phyloP scores from a whole-genome alignment of 306 rosid species.

The Cotoneaster glaucophyllus region DNA sequence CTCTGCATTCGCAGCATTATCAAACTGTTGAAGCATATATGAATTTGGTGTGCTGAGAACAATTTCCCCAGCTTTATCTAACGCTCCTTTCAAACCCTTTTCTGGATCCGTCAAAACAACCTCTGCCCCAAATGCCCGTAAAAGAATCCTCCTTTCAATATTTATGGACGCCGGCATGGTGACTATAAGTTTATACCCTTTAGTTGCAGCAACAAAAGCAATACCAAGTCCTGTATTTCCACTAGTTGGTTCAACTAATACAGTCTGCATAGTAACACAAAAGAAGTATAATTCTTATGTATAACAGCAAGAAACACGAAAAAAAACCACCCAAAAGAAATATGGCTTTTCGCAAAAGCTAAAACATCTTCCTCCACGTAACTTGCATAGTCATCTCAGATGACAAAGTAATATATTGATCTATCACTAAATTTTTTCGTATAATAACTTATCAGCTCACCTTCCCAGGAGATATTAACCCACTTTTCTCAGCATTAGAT shows the following conservation, averaged over 20 bases:
- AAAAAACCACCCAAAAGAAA: neutral
- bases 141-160: slow-evolving; percentile 79
- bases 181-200: slow-evolving; percentile 76
- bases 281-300: neutral
- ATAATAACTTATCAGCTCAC: slow-evolving; percentile 22
- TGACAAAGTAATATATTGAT: neutral
- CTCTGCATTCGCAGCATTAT: slow-evolving; percentile 69
- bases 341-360: slow-evolving; percentile 1
- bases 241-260: slow-evolving; percentile 91
- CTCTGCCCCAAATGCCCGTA: slow-evolving; percentile 92
- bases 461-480: slow-evolving; percentile 73
- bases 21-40: slow-evolving; percentile 90
- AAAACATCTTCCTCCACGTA: slow-evolving; percentile 1
- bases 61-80: slow-evolving; percentile 87
- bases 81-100: slow-evolving; percentile 87
- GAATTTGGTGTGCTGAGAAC: slow-evolving; percentile 57
- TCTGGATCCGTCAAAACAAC: slow-evolving; percentile 76
- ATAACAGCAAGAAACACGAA: neutral
- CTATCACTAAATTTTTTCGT: neutral
- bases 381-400: slow-evolving; percentile 1
- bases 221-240: slow-evolving; percentile 94
- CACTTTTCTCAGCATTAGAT: slow-evolving; percentile 68
- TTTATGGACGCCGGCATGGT: slow-evolving; percentile 90
- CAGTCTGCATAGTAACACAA: slow-evolving; percentile 44
- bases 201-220: slow-evolving; percentile 82